Base-by-base conservation (phyloP, 1,284 basidiomycete species). In the Crepidotus sp. region DNA sequence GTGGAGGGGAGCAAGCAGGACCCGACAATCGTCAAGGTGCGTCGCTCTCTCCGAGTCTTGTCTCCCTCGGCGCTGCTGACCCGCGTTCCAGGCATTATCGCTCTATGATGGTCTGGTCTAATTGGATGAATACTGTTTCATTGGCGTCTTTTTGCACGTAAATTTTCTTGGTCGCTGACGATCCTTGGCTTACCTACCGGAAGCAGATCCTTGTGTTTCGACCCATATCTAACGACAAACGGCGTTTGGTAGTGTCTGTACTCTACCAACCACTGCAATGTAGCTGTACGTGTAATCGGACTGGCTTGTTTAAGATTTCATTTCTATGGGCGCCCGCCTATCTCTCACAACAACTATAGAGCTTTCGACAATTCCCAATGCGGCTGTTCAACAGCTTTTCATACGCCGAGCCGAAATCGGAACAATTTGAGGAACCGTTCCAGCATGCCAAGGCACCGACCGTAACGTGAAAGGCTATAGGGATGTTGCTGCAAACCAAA, bases 1-100 rank as follows among this genome's bases (percentile, higher is more conserved):
- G 91, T 93, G 33, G 91, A 97, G 62, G 94, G 94, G 34, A 90
- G 85, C 63, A 97, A 96, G 66, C 90, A 94, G 65, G 93, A 98
- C 66, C 94, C 94, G 27, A 97, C 94, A 17, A 97, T 98, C 62
- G 92, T 97, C 17, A 91, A 96, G 80, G 93, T 86, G 61, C 21
- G 46, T 49, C 40, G 52, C 37, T 42, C 38, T 37, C 15, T 36
- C 35, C 42, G 31, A n/a, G 34, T 29, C 4, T 27, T n/a, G n/a
- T 5, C 43, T 54, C 44, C 32, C 26, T 24, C 46, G 13, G 48
- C 24, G 25, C 40, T 40, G 21, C 42, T 40, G 45, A 48, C 27
- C 37, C 40, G 18, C 45, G 44, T 45, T 51, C 34, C 47, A 86
- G 84, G 83, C 83, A 25, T 60, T 87, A 49, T 87, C 84, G 49